Conservation (phyloP, 352 stramenopile genomes). For the Phytophthora litchii region DNA sequence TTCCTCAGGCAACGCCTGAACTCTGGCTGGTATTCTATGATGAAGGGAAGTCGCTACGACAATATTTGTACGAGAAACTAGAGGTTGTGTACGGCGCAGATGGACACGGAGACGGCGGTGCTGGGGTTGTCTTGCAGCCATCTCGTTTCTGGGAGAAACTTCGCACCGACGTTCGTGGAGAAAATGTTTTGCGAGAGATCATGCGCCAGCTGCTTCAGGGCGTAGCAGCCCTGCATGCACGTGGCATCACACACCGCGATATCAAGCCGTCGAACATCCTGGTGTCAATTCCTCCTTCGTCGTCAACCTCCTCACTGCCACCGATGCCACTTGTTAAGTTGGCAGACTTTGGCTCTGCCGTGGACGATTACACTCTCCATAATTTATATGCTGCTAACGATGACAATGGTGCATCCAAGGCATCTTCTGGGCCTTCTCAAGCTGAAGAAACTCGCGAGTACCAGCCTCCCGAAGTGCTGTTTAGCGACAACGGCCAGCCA, state of each 20-base stretch:
- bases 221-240: slow-evolving; percentile 88
- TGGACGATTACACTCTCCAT: slow-evolving; percentile 74
- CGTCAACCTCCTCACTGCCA: slow-evolving; percentile 11
- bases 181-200: slow-evolving; percentile 90
- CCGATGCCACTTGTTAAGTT: slow-evolving; percentile 68
- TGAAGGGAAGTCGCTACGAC: slow-evolving; percentile 86
- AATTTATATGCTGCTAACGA: slow-evolving; percentile 69
- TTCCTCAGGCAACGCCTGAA: slow-evolving; percentile 42
- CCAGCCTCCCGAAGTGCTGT: slow-evolving; percentile 92
- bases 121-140: slow-evolving; percentile 66
- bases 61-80: slow-evolving; percentile 85
- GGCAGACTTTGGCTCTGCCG: slow-evolving; percentile 89
- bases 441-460: slow-evolving; percentile 95
- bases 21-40: slow-evolving; percentile 92
- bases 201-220: slow-evolving; percentile 94
- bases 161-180: slow-evolving; percentile 51
- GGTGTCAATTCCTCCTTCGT: slow-evolving; percentile 39
- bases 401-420: slow-evolving; percentile 68
- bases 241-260: slow-evolving; percentile 92
- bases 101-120: slow-evolving; percentile 12
- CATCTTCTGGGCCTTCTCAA: slow-evolving; percentile 73
- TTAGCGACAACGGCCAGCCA: slow-evolving; percentile 56
- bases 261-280: slow-evolving; percentile 87
- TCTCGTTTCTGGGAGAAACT: slow-evolving; percentile 85
- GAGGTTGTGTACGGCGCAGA: slow-evolving; percentile 39